Percentiles rank a stretch among this genome's conserved stretches.
phyloP scores from a whole-genome alignment of 148 eudicot genomes.

The Fagopyrum esculentum region DNA sequence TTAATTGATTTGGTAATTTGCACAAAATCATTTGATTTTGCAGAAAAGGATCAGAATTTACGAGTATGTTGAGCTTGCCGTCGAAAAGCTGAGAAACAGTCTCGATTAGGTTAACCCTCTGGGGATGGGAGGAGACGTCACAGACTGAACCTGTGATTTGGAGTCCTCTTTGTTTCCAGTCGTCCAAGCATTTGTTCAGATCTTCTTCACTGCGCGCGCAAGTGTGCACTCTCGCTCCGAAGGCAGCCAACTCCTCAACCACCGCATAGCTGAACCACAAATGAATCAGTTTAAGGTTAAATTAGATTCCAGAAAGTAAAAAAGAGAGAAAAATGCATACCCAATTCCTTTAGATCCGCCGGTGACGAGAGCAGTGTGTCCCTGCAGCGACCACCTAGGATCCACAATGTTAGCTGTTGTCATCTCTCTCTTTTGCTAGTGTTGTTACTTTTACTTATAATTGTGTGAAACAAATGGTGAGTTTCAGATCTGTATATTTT shows the following conservation, averaged over 20 bases:
- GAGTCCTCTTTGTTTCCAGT: conserved; percentile 60
- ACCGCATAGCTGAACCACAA: conserved; percentile 43
- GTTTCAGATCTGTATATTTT: too few relatives aligned
- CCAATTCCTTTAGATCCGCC: conserved; percentile 96
- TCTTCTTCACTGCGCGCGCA: conserved; percentile 70
- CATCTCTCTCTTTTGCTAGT: background rate
- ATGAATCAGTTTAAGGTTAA: background rate
- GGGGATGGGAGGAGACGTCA: conserved; percentile 44
- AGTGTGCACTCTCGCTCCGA: conserved; percentile 68
- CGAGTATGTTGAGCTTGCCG: conserved; percentile 85
- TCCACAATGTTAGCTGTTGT: background rate
- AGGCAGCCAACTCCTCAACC: conserved; percentile 66
- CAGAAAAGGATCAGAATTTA: conserved; percentile 23
- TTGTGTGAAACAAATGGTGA: too few relatives aligned
- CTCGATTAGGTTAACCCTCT: conserved; percentile 42
- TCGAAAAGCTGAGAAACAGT: conserved; percentile 48
- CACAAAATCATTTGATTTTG: too few relatives aligned
- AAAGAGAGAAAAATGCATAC: conserved; percentile 18
- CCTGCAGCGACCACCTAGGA: conserved; percentile 53
- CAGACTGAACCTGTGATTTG: conserved; percentile 63
- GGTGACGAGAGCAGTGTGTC: conserved; percentile 80
- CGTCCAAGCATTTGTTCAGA: conserved; percentile 52
- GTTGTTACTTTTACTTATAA: too few relatives aligned
- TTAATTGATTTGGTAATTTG: too few relatives aligned
- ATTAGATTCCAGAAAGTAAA: background rate